Percentiles rank a stretch among this genome's conserved stretches.
These are phyloP conservation scores for Vararia minispora DNA, from an alignment of 768 basidiomycete species.

Conservation along the genomic window DNA sequence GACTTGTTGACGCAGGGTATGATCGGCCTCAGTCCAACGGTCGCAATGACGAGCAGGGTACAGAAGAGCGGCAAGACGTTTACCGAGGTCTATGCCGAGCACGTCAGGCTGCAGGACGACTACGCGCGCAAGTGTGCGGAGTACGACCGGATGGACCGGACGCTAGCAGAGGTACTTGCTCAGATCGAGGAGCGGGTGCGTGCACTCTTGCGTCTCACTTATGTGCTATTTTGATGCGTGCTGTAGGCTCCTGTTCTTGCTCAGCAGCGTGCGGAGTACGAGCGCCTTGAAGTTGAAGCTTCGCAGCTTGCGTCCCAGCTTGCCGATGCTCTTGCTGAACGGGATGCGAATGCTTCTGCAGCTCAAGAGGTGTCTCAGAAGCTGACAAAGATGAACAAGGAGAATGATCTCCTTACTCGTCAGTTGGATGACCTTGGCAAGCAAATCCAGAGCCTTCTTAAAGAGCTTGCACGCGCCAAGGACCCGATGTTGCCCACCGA, in stretches of 20 bases:
- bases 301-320: slow-evolving; percentile 74
- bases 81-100: slow-evolving; percentile 90
- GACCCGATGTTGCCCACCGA: slow-evolving; percentile 76
- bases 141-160: slow-evolving; percentile 75
- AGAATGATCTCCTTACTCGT: slow-evolving; percentile 57
- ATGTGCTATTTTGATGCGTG: slow-evolving; percentile 3
- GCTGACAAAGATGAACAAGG: slow-evolving; percentile 41
- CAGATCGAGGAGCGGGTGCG: slow-evolving; percentile 87
- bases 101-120: slow-evolving; percentile 77
- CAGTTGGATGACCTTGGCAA: slow-evolving; percentile 76
- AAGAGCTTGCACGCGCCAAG: slow-evolving; percentile 70
- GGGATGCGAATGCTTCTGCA: slow-evolving; percentile 48
- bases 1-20: slow-evolving; percentile 42
- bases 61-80: slow-evolving; percentile 83
- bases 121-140: slow-evolving; percentile 69
- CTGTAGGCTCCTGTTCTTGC: slow-evolving; percentile 78
- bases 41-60: slow-evolving; percentile 71
- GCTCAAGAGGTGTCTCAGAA: slow-evolving; percentile 57
- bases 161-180: slow-evolving; percentile 66
- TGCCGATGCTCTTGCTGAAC: slow-evolving; percentile 59
- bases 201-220: slow-evolving; percentile 9
- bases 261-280: slow-evolving; percentile 85
- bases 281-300: slow-evolving; percentile 70
- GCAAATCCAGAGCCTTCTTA: slow-evolving; percentile 72
- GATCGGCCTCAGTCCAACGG: slow-evolving; percentile 75